These are phyloP conservation scores for Ustilago bromivora DNA, from an alignment of 1,284 basidiomycete genomes.

Conservation along the genomic window DNA sequence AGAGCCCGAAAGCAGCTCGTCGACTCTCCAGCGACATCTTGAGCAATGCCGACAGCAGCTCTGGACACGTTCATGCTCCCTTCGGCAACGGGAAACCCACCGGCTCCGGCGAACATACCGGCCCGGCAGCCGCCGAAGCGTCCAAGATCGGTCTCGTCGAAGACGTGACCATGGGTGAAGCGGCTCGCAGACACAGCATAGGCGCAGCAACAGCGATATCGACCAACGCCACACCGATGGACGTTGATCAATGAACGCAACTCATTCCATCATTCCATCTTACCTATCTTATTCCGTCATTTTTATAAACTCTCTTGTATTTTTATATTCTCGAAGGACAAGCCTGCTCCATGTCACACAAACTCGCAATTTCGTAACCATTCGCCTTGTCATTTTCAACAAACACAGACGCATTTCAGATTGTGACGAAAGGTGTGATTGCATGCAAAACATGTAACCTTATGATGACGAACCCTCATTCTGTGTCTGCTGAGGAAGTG, in stretches of 20 bases:
- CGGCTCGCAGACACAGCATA: not conserved
- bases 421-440: not conserved
- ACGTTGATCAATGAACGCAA: slow-evolving; percentile 18
- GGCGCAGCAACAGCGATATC: not conserved
- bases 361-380: not conserved
- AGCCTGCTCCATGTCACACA: slow-evolving; percentile 26
- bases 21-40: slow-evolving; percentile 5
- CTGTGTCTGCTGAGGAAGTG: not conserved
- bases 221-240: slow-evolving; percentile 20
- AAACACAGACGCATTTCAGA: not conserved
- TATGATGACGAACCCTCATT: not conserved
- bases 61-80: too few species aligned
- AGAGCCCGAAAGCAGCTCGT: slow-evolving; percentile 27
- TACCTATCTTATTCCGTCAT: not conserved
- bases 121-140: not conserved
- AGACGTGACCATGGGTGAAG: slow-evolving; percentile 15
- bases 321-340: slow-evolving; percentile 22
- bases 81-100: slow-evolving; percentile 9
- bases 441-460: not conserved
- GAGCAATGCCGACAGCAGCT: not conserved
- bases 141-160: not conserved
- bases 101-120: not conserved
- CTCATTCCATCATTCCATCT: not conserved
- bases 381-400: slow-evolving; percentile 2
- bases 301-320: slow-evolving; percentile 15